A percentile compares a stretch with the other conserved stretches of the same genome.
phyloP scores from a whole-genome alignment of 2,329 filamentous ascomycete species.

The Hypoxylon sp. region DNA sequence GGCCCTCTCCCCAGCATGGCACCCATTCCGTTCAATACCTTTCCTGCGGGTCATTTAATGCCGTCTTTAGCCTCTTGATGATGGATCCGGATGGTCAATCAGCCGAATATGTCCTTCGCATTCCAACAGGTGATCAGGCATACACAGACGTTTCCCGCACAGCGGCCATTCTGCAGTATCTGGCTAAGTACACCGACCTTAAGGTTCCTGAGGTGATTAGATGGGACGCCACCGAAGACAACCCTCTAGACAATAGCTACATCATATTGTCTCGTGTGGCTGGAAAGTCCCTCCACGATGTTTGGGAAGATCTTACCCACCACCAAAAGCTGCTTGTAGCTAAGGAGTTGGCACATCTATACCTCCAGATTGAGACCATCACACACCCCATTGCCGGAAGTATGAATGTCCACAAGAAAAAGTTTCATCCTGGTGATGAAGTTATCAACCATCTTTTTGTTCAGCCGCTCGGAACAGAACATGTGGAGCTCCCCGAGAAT shows the following conservation, averaged over 20 bases:
- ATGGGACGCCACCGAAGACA: slow-evolving; percentile 29
- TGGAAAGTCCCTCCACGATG: slow-evolving; percentile 1
- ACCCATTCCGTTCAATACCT: slow-evolving; percentile 20
- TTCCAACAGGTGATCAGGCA: slow-evolving; percentile 6
- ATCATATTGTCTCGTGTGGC: slow-evolving; percentile 21
- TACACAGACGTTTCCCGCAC: not conserved
- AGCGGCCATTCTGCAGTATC: slow-evolving; percentile 24
- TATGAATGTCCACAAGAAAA: slow-evolving; percentile 6
- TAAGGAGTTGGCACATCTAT: slow-evolving; percentile 11
- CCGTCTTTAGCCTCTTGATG: slow-evolving; percentile 25
- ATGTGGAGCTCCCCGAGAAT: not conserved
- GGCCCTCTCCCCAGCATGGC: slow-evolving; percentile 15
- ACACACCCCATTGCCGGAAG: slow-evolving; percentile 17
- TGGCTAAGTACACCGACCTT: slow-evolving; percentile 18
- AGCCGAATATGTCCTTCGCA: slow-evolving; percentile 31
- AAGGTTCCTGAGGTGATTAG: slow-evolving; percentile 31
- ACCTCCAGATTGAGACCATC: slow-evolving; percentile 17
- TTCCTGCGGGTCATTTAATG: slow-evolving; percentile 17
- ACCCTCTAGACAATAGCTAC: slow-evolving; percentile 16
- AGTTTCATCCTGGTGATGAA: slow-evolving; percentile 3
- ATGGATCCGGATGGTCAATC: not conserved
- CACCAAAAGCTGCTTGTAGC: slow-evolving; percentile 25
- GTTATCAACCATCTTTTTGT: slow-evolving; percentile 6
- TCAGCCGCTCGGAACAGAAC: slow-evolving; percentile 2
- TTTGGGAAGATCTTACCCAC: slow-evolving; percentile 17